A percentile compares a stretch with the other conserved stretches of the same genome.
These are phyloP conservation scores for Eucalyptus tenuipes DNA, from an alignment of 345 rosid species.

Conservation along the genomic window DNA sequence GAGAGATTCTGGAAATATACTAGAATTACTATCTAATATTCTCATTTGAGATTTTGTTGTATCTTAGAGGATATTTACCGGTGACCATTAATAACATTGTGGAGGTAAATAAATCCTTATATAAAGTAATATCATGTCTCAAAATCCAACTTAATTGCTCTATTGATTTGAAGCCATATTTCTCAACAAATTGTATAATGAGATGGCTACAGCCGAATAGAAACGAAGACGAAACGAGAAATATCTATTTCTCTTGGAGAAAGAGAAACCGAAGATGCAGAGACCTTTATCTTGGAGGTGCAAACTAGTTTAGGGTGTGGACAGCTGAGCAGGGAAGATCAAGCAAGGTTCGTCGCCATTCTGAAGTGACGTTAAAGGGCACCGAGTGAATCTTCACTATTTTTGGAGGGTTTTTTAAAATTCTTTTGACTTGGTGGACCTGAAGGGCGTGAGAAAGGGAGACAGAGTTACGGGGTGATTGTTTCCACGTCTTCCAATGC, in stretches of 20 bases:
- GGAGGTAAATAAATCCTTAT: too few relatives aligned
- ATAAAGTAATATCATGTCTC: too few relatives aligned
- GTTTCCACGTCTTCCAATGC: not conserved
- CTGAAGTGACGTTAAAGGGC: not conserved
- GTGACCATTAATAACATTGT: too few relatives aligned
- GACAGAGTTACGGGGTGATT: not conserved
- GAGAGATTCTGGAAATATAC: too few relatives aligned
- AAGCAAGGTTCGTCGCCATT: not conserved
- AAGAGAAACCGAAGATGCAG: not conserved
- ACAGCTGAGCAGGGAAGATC: not conserved
- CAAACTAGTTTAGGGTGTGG: not conserved
- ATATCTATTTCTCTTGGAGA: not conserved
- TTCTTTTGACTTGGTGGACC: not conserved
- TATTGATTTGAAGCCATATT: too few relatives aligned
- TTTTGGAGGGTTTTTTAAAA: not conserved
- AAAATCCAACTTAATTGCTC: too few relatives aligned
- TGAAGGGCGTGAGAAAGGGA: not conserved
- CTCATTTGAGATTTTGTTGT: too few relatives aligned
- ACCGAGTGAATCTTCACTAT: not conserved
- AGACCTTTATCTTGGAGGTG: not conserved
- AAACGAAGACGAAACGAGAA: not conserved
- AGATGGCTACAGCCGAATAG: not conserved
- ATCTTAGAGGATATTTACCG: too few relatives aligned
- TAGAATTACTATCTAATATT: too few relatives aligned
- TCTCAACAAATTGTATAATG: not conserved